Percentiles rank a stretch among this genome's conserved stretches.
These are phyloP conservation scores for Brassica carinata DNA, from an alignment of 345 rosid species.

Conservation along the genomic window DNA sequence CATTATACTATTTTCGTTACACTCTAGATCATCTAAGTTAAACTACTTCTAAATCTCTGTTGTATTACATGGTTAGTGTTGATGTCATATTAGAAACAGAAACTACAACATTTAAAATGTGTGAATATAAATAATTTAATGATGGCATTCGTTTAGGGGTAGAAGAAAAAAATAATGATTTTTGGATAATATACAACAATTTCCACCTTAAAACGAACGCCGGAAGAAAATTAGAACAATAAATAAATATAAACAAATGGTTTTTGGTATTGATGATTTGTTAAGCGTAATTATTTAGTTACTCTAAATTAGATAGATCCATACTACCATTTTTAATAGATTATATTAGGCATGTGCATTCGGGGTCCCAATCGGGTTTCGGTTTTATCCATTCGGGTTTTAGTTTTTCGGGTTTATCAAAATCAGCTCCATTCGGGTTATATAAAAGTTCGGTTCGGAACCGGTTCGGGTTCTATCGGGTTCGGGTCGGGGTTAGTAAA, in stretches of 20 bases:
- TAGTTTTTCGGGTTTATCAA: no score
- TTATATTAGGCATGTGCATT: no score
- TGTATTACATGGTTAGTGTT: constrained; percentile 3
- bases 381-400: no score
- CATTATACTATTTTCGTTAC: background rate
- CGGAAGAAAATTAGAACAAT: background rate
- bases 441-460: no score
- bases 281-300: no score
- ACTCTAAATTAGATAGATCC: no score
- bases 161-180: background rate
- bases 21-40: background rate
- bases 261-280: background rate
- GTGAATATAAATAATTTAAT: background rate
- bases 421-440: no score
- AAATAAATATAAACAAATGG: background rate
- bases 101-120: no score
- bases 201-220: background rate
- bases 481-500: no score
- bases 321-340: no score
- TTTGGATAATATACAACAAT: background rate
- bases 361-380: no score
- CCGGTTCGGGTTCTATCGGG: no score
- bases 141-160: background rate
- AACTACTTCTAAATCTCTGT: background rate
- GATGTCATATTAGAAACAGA: background rate